Base-by-base conservation (phyloP, 371 early-diverging fungal genomes). In the Zychaea mexicana region DNA sequence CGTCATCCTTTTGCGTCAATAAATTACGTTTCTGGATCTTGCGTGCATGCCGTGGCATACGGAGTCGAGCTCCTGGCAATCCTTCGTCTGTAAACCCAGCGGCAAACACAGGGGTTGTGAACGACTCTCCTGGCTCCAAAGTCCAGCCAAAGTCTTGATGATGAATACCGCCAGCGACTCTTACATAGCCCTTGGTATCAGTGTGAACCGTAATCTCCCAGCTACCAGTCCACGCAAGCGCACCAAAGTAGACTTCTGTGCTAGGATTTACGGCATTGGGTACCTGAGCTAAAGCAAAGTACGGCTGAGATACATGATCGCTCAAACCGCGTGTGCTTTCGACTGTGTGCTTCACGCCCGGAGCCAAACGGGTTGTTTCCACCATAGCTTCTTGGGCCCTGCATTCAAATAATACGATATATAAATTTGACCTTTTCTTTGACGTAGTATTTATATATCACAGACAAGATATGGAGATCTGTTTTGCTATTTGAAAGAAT, bases 151-250 rank as follows among this genome's bases (percentile, higher is more conserved):
- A 79, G 45, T 76, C 74, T 5, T 71, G 62, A 19, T 70, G 71
- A 26, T 73, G 69, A 12, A 77, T 62, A 7, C 79, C 79, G 2
- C 74, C 78, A 22, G 68, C 60, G 4, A 79, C 54, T n/a, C 67
- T 53, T 1, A 61, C 46, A n/a, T 68, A 56, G 6, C 72, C 73
- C 9, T 71, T 61, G 1, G 66, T 67, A 33, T 65, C 66, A 4
- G 66, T 69, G 2, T 68, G 46, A 2, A 71, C 24, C 6, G 64
- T 61, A 22, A 78, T 76, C 2, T 66, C 56, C 80, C 80, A 76
- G 15, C 68, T 72, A 1, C 77, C 80, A 27, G 74, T 70, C 80
- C 80, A 79, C 3, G 58, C 75, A 22, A 79, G 52, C 2, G 80
- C 68, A 1, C 80, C 80, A 59, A 79, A 76, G 57, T 76, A 79